Base-by-base conservation (phyloP, 352 stramenopile species). In the Phytopythium sindhum region DNA sequence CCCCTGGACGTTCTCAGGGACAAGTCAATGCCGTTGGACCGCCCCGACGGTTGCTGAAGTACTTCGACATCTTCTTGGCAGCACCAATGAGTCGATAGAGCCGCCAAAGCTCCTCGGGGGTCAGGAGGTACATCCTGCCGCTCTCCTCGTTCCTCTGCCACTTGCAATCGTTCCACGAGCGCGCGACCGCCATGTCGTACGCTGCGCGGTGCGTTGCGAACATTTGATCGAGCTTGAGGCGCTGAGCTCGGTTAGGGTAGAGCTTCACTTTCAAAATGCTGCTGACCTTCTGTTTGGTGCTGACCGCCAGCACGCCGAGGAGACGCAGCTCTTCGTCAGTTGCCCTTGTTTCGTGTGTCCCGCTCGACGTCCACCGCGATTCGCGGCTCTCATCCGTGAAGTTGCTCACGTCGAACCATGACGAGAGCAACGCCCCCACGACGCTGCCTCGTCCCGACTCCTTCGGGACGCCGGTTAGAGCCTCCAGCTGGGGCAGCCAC, bases 21-120 rank as follows among this genome's bases (percentile, higher is more conserved):
- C 63, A 31, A 57, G 21, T 0, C 48, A 24, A 24, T 70, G 63
- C 21, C 62, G 47, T 11, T 9, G 12, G 0, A 56, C 28, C 6
- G n/a, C 15, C 54, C 4, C 48, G 56, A 26, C 61, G 61, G 55
- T 63, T 68, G 5, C 33, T 39, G 21, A 68, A 68, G 67, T 68
- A 66, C 33, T n/a, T n/a, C n/a, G n/a, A 39, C 10, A 39, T 37
- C 4, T 9, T 4, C 4, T 9, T n/a, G n/a, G 31, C 31, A 9
- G 9, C 31, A 37, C 4, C 31, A 9, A 37, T 37, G 31, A 37
- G 31, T 10, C 31, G 33, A 39, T 11, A 39, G 3, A 6, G 33
- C 33, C 33, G 2, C 7, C 33, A 2, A 14, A 39, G 33, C 14
- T 39, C 33, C 7, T 37, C 9, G 31, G 9, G 4, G 4, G 31